Percentiles rank a stretch among this genome's conserved stretches.
These are phyloP conservation scores for Sarcodon sp. DNA, from an alignment of 768 basidiomycete genomes.

Conservation along the genomic window DNA sequence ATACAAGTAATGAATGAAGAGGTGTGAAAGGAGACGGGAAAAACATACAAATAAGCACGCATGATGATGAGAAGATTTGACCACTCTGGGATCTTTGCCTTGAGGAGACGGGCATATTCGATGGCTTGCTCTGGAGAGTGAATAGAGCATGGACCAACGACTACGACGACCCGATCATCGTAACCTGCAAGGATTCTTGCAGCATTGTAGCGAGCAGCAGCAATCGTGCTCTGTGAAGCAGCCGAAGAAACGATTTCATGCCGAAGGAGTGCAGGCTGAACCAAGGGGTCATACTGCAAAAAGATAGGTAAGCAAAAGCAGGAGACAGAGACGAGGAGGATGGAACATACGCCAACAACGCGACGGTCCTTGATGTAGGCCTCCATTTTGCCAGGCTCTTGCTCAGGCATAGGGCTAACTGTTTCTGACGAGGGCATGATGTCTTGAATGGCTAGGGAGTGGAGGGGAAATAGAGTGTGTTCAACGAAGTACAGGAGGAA, in stretches of 20 bases:
- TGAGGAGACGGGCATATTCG: slow-evolving; percentile 67
- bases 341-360: slow-evolving; percentile 56
- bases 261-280: slow-evolving; percentile 83
- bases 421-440: slow-evolving; percentile 15
- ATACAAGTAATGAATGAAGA: slow-evolving; percentile 3
- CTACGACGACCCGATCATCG: slow-evolving; percentile 78
- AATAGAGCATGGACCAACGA: slow-evolving; percentile 95
- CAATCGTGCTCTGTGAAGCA: slow-evolving; percentile 62
- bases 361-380: slow-evolving; percentile 73
- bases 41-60: slow-evolving; percentile 95
- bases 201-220: slow-evolving; percentile 63
- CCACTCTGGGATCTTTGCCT: slow-evolving; percentile 50
- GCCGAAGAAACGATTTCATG: slow-evolving; percentile 69
- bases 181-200: slow-evolving; percentile 73
- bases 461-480: slow-evolving; percentile 6
- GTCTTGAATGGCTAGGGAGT: slow-evolving; percentile 25
- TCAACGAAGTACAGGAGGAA: not conserved
- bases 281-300: slow-evolving; percentile 87
- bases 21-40: slow-evolving; percentile 1
- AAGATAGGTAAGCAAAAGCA: not conserved
- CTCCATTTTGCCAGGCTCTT: slow-evolving; percentile 46
- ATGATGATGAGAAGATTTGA: slow-evolving; percentile 83
- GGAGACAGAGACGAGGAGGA: not conserved
- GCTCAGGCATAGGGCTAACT: slow-evolving; percentile 49
- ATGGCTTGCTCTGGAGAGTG: slow-evolving; percentile 81